A percentile compares a stretch with the other conserved stretches of the same genome.
These are phyloP conservation scores for Glycine latifolia DNA, from an alignment of 306 rosid genomes.

Conservation along the genomic window DNA sequence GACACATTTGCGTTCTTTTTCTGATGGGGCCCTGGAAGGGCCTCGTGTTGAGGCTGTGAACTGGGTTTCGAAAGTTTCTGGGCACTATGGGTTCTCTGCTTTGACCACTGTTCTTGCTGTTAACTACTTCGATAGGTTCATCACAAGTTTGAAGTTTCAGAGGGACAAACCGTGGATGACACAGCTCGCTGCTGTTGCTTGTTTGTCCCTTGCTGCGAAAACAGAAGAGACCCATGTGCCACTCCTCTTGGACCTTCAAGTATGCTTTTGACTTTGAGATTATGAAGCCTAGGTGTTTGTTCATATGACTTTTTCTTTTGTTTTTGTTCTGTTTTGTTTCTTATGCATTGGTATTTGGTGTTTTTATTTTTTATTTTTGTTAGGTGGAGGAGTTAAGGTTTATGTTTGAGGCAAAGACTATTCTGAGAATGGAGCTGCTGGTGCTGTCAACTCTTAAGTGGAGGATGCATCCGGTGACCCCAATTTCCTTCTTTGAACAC, in stretches of 20 bases:
- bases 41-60: conserved; percentile 66
- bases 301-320: conserved; percentile 42
- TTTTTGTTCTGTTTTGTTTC: not conserved
- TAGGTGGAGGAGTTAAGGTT: conserved; percentile 82
- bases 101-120: conserved; percentile 82
- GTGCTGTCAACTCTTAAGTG: conserved; percentile 86
- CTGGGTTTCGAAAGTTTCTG: conserved; percentile 74
- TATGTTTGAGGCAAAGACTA: conserved; percentile 81
- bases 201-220: conserved; percentile 90
- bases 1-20: conserved; percentile 49
- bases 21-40: conserved; percentile 54
- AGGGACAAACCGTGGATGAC: conserved; percentile 83
- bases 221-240: conserved; percentile 90
- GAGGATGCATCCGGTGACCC: conserved; percentile 95
- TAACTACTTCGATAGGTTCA: conserved; percentile 92
- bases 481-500: conserved; percentile 86
- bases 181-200: conserved; percentile 82
- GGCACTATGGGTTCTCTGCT: conserved; percentile 70
- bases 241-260: conserved; percentile 84
- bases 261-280: conserved; percentile 47
- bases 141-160: conserved; percentile 60
- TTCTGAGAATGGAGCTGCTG: conserved; percentile 95
- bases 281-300: conserved; percentile 58
- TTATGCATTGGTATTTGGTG: not conserved
- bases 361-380: not conserved